Percentiles rank a stretch among this genome's conserved stretches.
Conservation (phyloP, 768 basidiomycete genomes). For the Symmetrospora coprosmae region DNA sequence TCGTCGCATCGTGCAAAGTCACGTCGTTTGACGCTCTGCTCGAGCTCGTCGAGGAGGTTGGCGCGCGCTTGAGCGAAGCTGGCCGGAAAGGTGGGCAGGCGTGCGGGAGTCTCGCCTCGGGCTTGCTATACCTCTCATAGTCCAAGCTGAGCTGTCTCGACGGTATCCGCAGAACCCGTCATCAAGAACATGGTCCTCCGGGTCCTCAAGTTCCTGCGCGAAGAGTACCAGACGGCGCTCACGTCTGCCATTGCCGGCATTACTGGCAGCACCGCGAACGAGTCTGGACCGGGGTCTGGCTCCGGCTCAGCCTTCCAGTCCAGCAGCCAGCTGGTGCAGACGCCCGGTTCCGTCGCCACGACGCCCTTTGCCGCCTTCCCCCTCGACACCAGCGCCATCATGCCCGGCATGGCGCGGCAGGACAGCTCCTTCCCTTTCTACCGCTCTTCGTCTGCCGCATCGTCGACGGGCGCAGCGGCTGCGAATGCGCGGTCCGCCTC, state of each 20-base stretch:
- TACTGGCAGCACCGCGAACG: too few species aligned
- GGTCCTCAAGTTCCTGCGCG: constrained; percentile 80
- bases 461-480: too few species aligned
- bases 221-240: constrained; percentile 78
- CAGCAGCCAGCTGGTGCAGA: too few species aligned
- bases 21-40: constrained; percentile 74
- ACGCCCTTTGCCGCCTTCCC: neutral
- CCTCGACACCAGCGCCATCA: neutral
- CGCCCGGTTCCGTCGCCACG: neutral
- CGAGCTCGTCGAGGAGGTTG: constrained; percentile 61
- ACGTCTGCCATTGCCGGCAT: constrained; percentile 36
- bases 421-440: constrained; percentile 7
- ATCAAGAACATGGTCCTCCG: constrained; percentile 89
- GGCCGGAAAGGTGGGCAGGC: constrained; percentile 70
- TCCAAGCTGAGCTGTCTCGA: neutral
- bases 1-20: constrained; percentile 74
- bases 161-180: constrained; percentile 56
- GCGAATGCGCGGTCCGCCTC: too few species aligned
- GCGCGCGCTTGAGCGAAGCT: constrained; percentile 66
- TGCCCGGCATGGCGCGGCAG: neutral
- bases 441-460: too few species aligned
- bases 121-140: too few species aligned
- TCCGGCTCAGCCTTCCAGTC: too few species aligned
- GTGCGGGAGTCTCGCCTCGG: neutral
- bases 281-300: too few species aligned